Evolutionary conservation across 306 rosid genomes (phyloP).

Genomic region (Prunus campanulata): DNA sequence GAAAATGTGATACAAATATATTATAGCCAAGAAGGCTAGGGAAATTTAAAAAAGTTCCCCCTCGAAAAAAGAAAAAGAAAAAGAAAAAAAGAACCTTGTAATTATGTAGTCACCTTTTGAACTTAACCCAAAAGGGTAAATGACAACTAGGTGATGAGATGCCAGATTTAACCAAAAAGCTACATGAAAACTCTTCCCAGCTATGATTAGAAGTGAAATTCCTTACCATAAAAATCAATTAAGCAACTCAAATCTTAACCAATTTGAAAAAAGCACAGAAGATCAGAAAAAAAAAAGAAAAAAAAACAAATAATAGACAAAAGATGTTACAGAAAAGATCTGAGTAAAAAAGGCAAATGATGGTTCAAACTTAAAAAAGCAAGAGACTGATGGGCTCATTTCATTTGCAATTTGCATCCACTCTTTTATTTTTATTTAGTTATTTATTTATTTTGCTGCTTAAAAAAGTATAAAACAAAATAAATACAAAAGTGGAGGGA

Average conservation of each 20-base stretch:
- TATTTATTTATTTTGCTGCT: not conserved
- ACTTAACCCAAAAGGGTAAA: not conserved
- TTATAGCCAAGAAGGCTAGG: too few relatives aligned
- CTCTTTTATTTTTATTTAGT: not conserved
- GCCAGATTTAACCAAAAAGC: conserved; percentile 6
- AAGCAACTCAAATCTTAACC: not conserved
- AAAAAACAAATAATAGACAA: not conserved
- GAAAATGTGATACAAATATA: too few relatives aligned
- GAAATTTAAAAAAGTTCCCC: too few relatives aligned
- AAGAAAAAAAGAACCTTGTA: too few relatives aligned
- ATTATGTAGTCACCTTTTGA: not conserved
- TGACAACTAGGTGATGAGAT: not conserved
- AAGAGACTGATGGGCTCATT: not conserved
- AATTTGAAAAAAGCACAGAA: too few relatives aligned
- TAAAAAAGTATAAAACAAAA: not conserved
- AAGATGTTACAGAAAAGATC: not conserved
- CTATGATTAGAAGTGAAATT: not conserved
- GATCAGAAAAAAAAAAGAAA: not conserved
- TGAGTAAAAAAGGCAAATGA: not conserved
- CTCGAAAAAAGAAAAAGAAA: too few relatives aligned
- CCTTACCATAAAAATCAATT: not conserved
- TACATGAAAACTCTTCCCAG: not conserved
- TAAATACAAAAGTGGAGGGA: not conserved
- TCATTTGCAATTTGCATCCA: not conserved
- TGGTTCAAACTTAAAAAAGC: not conserved